These are phyloP conservation scores for Diplodia corticola DNA, from an alignment of 2,329 filamentous ascomycete genomes.

Conservation along the genomic window DNA sequence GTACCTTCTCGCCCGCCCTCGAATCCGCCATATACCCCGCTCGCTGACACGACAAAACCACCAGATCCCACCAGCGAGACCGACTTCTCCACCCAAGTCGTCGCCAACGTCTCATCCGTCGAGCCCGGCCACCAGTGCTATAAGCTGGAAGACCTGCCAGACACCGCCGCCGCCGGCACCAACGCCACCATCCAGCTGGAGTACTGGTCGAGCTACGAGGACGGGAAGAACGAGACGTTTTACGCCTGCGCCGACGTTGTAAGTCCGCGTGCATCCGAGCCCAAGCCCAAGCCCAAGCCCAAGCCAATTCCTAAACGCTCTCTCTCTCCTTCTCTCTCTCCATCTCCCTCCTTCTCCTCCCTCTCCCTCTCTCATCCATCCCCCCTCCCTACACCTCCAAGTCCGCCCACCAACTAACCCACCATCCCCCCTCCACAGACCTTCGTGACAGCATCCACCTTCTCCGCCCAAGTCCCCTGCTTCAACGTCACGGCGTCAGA, in stretches of 20 bases:
- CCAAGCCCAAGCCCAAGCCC: too few relatives aligned
- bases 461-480: constrained; percentile 46
- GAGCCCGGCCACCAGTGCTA: constrained; percentile 47
- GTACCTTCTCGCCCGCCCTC: constrained; percentile 42
- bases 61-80: constrained; percentile 43
- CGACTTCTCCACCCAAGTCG: constrained; percentile 43
- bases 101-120: constrained; percentile 41
- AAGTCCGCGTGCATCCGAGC: too few relatives aligned
- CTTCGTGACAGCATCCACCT: constrained; percentile 43
- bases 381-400: constrained; percentile 25
- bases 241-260: constrained; percentile 51
- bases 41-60: constrained; percentile 19
- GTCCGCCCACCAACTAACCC: too few relatives aligned
- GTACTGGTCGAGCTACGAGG: constrained; percentile 46
- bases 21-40: constrained; percentile 13
- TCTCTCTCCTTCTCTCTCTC: too few relatives aligned
- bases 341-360: neutral
- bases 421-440: constrained; percentile 28
- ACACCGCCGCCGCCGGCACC: constrained; percentile 39
- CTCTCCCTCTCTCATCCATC: neutral
- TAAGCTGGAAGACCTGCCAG: constrained; percentile 33
- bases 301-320: too few relatives aligned
- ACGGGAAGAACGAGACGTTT: constrained; percentile 44
- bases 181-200: constrained; percentile 51
- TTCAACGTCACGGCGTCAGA: constrained; percentile 49